Evolutionary conservation across 139 green algal species (phyloP), one percentile per base, ranked within the genome.

Genomic region (Mesostigma viride): DNA sequence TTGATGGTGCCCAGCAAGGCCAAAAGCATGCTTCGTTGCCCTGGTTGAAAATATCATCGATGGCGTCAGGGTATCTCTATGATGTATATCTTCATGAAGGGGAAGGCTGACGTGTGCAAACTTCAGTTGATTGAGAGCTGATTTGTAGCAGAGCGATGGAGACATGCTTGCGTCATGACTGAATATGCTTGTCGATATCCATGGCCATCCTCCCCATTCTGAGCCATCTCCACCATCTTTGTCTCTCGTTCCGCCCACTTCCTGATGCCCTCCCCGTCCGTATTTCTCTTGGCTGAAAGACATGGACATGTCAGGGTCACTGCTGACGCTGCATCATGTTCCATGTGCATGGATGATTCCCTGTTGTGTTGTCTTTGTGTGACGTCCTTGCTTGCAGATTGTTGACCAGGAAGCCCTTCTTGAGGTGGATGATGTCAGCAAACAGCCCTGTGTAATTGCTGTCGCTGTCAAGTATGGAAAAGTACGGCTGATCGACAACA

Each of bases 401-500:
- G 61, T 74, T 22, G 27, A 71, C 63, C 35, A 60, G 35, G 61
- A 72, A 27, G 28, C 34, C 22, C 33, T 74, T 22, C 26, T 68
- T 24, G 33, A 62, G 27, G 6, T 72, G 11, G 30, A 28, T 3
- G 22, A 1, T 30, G 11, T 74, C 31, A 44, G 31, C 22, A 8
- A n/a, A n/a, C n/a, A 1, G 17, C 31, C 35, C 1, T 27, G 22
- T 27, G 68, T 58, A 0, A 60, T 80, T 2, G 85, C 87, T 0
- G 79, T 95, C 5, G 91, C 90, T 3, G 91, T 83, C 1, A 73
- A 75, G 3, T 97, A 91, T 69, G 86, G 87, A 20, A 83, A 63
- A 5, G 91, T 98, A 22, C 79, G 92, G 3, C 76, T 98, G 8
- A 91, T 98, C 36, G 92, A 98, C 80, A 98, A 98, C 31, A 48